Evolutionary conservation across 331 rosid species (phyloP), one percentile per base, ranked within the genome.

Genomic region (Dryas integrifolia): DNA sequence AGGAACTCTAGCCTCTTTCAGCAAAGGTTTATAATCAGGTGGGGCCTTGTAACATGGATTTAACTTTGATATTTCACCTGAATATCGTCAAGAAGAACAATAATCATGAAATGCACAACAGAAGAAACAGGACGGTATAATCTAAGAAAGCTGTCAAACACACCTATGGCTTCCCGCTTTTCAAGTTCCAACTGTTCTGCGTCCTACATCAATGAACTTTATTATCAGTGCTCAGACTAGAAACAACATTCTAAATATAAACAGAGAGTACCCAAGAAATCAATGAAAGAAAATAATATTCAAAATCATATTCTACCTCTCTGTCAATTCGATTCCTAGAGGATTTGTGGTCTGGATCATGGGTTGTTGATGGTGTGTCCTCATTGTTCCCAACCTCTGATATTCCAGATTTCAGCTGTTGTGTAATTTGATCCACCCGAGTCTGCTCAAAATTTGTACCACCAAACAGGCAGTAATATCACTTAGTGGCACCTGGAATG

Each of bases 21-120:
- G 74, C 85, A 88, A 78, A 0, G 96, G 99, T 74, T 82, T 92
- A 77, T 84, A 95, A 82, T 86, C 93, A 76, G 88, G 74, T n/a
- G 96, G 99, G 79, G 90, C 87, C 78, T 84, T 88, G 88, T 82
- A 92, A 83, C 81, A 89, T 80, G 98, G 97, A 87, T 95, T 96
- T 69, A 91, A 66, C 82, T 86, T 87, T 65, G 89, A 76, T 69
- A 92, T 86, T 85, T 95, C 99, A 76, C 93, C 96, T 89, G 86
- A 48, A 81, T 51, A 73, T 62, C 76, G 78, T 74, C 51, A 60
- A 81, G 68, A 74, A 57, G 41, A 81, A 78, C 57, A 74, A 56
- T 44, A 74, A 78, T 57, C 70, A 51, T 59, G 69, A 49, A 43
- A 21, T 7, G 40, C 11, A 70, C n/a, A 51, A 65, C 65, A 80